Conservation (phyloP, 106 monocot species). For the Vanilla planifolia region DNA sequence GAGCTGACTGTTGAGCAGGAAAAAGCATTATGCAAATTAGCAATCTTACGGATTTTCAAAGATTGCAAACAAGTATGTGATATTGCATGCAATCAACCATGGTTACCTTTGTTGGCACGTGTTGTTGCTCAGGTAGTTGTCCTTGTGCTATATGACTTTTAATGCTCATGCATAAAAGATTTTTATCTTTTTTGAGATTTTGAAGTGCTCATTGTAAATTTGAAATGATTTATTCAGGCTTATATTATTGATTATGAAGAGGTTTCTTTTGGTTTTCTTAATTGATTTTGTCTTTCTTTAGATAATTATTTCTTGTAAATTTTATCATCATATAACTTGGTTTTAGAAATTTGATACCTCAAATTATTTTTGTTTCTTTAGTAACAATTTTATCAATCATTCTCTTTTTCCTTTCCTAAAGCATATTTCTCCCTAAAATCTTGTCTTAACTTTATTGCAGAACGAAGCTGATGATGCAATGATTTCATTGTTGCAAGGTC, state of each 20-base stretch:
- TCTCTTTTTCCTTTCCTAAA: neutral
- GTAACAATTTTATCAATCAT: neutral
- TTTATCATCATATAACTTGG: neutral
- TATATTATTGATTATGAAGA: neutral
- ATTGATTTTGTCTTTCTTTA: neutral
- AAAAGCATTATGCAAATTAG: conserved; percentile 32
- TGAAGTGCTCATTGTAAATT: too few relatives aligned
- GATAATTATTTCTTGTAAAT: neutral
- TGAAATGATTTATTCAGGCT: too few relatives aligned
- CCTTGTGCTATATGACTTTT: neutral
- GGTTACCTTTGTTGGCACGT: conserved; percentile 67
- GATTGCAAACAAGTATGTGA: conserved; percentile 28
- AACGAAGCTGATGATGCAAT: conserved; percentile 46
- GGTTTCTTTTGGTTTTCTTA: neutral
- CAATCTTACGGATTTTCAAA: conserved; percentile 53
- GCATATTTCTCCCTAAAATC: neutral
- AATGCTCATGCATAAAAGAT: neutral
- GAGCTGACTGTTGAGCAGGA: conserved; percentile 56
- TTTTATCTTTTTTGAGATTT: neutral
- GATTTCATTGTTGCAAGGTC: conserved; percentile 44
- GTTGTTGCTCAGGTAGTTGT: conserved; percentile 64
- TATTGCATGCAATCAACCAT: conserved; percentile 22
- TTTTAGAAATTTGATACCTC: neutral
- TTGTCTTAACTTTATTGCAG: conserved; percentile 44
- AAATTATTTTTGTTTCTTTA: neutral